Conservation (phyloP, 1,284 basidiomycete species). For the Ganoderma resinaceum region DNA sequence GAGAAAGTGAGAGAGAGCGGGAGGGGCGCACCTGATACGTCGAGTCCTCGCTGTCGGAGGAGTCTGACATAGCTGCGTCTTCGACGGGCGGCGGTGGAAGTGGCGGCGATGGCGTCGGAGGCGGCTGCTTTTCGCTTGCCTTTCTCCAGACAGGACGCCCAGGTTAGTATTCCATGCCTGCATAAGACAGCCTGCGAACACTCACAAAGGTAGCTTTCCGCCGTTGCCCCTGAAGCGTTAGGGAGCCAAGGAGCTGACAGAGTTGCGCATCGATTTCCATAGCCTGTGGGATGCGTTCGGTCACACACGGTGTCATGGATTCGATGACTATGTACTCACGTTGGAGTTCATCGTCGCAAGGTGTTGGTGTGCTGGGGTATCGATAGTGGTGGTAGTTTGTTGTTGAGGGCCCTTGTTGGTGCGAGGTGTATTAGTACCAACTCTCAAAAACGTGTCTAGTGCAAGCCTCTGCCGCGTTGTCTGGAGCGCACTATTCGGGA, state of each 20-base stretch:
- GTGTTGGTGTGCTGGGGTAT: neutral
- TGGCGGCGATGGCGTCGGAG: conserved; percentile 20
- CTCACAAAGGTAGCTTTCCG: conserved; percentile 33
- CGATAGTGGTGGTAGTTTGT: neutral
- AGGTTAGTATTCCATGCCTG: conserved; percentile 12
- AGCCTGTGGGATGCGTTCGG: conserved; percentile 3
- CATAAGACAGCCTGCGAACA: neutral
- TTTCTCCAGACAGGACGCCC: conserved; percentile 31
- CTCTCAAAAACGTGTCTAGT: conserved; percentile 6
- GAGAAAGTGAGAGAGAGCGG: neutral
- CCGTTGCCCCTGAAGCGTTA: conserved; percentile 31
- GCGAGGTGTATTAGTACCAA: neutral
- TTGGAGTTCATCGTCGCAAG: neutral
- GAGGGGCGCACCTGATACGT: conserved; percentile 33
- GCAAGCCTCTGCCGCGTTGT: conserved; percentile 23
- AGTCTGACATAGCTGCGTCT: conserved; percentile 38
- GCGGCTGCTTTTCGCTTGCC: conserved; percentile 34
- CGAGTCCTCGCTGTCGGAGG: conserved; percentile 41
- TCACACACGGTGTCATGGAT: neutral
- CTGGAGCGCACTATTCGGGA: conserved; percentile 12
- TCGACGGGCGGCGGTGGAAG: conserved; percentile 10
- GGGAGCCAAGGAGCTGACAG: conserved; percentile 33
- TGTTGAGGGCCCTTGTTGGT: neutral
- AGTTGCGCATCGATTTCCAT: conserved; percentile 38
- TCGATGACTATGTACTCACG: neutral